A percentile compares a stretch with the other conserved stretches of the same genome.
Conservation (phyloP, 2,329 filamentous ascomycete species). For the Chaetomium strumarium region DNA sequence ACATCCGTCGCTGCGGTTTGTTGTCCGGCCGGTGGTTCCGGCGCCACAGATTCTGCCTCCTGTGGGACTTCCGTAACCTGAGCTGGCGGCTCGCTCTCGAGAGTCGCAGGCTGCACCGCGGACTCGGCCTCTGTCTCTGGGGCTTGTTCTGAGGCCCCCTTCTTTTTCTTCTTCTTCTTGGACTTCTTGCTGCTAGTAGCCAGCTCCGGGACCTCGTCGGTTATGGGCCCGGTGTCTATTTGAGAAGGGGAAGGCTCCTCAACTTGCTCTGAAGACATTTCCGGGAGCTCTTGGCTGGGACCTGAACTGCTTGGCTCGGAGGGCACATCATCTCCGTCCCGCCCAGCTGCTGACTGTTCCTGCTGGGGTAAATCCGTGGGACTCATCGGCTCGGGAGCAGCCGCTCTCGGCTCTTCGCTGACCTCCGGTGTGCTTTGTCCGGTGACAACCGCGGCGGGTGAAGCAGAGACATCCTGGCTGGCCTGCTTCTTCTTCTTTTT, state of each 20-base stretch:
- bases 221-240: background rate
- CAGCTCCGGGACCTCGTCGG: background rate
- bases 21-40: background rate
- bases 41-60: background rate
- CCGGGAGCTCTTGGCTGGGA: conserved; percentile 12
- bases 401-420: background rate
- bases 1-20: background rate
- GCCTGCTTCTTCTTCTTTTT: conserved; percentile 32
- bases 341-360: background rate
- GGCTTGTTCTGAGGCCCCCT: background rate
- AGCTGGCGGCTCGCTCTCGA: background rate
- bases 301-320: conserved; percentile 3
- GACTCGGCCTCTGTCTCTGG: background rate
- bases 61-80: no score
- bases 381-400: background rate
- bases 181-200: conserved; percentile 26
- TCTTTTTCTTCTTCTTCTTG: conserved; percentile 30
- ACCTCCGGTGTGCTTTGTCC: background rate
- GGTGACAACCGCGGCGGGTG: background rate
- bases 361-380: background rate
- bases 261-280: background rate
- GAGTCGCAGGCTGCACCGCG: background rate
- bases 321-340: conserved; percentile 1
- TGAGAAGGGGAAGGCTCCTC: background rate
- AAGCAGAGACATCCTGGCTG: conserved; percentile 11